Base-by-base conservation (phyloP, 768 basidiomycete genomes). In the Tricholoma flavovirens region DNA sequence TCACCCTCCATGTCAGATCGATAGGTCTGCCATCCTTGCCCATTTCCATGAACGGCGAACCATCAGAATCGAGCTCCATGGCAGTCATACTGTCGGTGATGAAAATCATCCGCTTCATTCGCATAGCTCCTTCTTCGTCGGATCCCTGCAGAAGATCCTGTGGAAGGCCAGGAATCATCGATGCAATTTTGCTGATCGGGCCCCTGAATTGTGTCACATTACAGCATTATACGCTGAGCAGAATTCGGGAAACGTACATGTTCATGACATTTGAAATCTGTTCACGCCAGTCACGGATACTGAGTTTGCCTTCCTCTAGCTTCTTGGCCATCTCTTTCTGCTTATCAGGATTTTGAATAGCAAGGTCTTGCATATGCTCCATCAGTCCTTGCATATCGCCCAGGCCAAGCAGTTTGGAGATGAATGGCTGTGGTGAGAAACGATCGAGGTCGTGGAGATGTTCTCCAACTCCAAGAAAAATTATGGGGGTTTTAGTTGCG, bases 321-420 rank as follows among this genome's bases (percentile, higher is more conserved):
- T 96, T 97, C 79, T 97, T 96, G 19, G 90, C 89, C 84, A 98
- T 95, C 69, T 96, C 94, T 67, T 98, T 96, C 72, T 98, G 92
- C 69, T 93, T 90, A 68, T 98, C 96, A 0, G 96, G 95, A 62
- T 97, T 93, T 62, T 92, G 90, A 12, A 87, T 83, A 0, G 92
- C 93, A 38, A 96, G 77, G 69, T 97, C 97, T 68, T 98, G 94
- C 91, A 98, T 97, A 66, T 98, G 93, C 71, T 98, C 96, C 85
- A 98, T 90, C 9, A 99, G 76, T 15, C 96, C 96, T 68, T 96
- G 92, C 75, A 99, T 83, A 69, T 99, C 97, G 19, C 97, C 97
- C 67, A 98, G 78, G 19, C 97, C 97, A 24, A 99, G 77, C 46
- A 99, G 75, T 69, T 98, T 98, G 21, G 93, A 96, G 62, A 99